Evolutionary conservation across 768 basidiomycete genomes (phyloP).

Genomic region (Sarcomyxa edulis): DNA sequence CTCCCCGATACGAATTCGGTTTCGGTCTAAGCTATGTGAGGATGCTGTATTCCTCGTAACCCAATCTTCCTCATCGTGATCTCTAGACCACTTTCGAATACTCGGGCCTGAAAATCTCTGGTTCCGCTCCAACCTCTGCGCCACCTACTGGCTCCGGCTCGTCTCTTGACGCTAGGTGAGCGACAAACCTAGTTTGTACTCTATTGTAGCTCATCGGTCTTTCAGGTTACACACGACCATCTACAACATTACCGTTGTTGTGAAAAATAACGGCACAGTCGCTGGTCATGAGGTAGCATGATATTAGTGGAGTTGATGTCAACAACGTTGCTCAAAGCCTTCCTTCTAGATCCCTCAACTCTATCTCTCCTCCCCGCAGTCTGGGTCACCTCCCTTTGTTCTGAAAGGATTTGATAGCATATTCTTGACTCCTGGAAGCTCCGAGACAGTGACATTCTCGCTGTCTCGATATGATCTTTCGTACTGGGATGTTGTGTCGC

Average conservation of each 20-base stretch:
- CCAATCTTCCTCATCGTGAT: conserved; percentile 29
- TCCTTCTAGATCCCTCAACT: conserved; percentile 76
- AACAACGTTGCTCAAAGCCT: too few relatives aligned
- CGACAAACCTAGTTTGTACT: too few relatives aligned
- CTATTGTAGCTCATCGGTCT: too few relatives aligned
- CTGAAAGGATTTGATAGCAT: conserved; percentile 67
- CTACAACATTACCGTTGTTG: conserved; percentile 54
- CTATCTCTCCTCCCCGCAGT: conserved; percentile 76
- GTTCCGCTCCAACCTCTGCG: conserved; percentile 58
- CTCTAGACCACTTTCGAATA: too few relatives aligned
- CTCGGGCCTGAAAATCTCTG: too few relatives aligned
- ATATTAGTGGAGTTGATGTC: too few relatives aligned
- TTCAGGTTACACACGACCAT: conserved; percentile 63
- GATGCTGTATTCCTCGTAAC: conserved; percentile 30
- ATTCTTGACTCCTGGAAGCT: conserved; percentile 42
- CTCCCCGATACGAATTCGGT: conserved; percentile 85
- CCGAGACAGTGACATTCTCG: conserved; percentile 41
- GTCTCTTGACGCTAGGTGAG: conserved; percentile 56
- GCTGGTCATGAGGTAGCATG: conserved; percentile 59
- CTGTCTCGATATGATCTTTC: conserved; percentile 68
- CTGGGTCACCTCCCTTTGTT: conserved; percentile 72
- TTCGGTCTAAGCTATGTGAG: conserved; percentile 87
- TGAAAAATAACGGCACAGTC: conserved; percentile 58
- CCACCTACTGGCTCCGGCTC: conserved; percentile 52
- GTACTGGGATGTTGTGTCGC: conserved; percentile 69